These are phyloP conservation scores for Coemansia asiatica DNA, from an alignment of 192 early-diverging fungal species.

Conservation along the genomic window DNA sequence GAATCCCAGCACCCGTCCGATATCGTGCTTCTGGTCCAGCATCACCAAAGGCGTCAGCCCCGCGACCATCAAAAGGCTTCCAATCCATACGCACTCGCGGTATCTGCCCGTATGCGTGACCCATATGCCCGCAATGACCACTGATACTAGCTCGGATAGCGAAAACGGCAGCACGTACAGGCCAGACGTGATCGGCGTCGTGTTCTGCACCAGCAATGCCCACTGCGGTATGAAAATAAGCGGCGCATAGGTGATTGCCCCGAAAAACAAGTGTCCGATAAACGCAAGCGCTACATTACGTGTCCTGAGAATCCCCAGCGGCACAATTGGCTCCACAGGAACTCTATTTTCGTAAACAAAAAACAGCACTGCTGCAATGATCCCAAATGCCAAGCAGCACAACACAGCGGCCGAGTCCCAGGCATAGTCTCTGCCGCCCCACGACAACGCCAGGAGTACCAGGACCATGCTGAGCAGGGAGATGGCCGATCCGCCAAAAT, in stretches of 20 bases:
- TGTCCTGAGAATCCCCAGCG: conserved; percentile 56
- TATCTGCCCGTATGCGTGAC: conserved; percentile 19
- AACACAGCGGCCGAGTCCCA: conserved; percentile 53
- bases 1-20: conserved; percentile 16
- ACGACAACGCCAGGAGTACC: conserved; percentile 65
- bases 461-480: conserved; percentile 55
- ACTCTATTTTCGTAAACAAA: conserved; percentile 60
- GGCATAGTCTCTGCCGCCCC: conserved; percentile 60
- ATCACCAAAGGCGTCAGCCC: conserved; percentile 15
- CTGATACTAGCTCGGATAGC: conserved; percentile 14
- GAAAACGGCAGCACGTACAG: conserved; percentile 19
- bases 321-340: conserved; percentile 63
- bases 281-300: conserved; percentile 34
- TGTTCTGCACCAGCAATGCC: conserved; percentile 16
- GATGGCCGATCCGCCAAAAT: conserved; percentile 59
- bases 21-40: conserved; percentile 10
- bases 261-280: conserved; percentile 19
- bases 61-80: not conserved
- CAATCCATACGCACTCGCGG: conserved; percentile 22
- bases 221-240: conserved; percentile 24
- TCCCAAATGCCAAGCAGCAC: conserved; percentile 35
- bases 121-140: conserved; percentile 1
- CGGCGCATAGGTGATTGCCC: conserved; percentile 19
- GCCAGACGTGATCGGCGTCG: conserved; percentile 22
- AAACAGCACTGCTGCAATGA: conserved; percentile 46